Percentiles rank a stretch among this genome's conserved stretches.
phyloP scores from a whole-genome alignment of 148 eudicot genomes.

The Cornus suecica region DNA sequence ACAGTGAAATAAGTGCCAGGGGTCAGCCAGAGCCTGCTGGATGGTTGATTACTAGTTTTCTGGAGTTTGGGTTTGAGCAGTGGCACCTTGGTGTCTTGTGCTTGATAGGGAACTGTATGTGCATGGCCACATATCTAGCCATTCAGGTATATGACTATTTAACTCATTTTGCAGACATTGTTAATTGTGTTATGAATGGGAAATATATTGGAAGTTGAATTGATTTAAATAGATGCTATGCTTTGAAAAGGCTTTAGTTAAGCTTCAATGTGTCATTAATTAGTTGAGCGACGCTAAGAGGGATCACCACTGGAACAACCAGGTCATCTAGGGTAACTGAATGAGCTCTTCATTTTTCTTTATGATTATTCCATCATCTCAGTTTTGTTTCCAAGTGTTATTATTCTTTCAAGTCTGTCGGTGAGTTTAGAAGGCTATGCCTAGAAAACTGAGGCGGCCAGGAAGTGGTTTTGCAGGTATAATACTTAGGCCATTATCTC shows the following conservation, averaged over 20 bases:
- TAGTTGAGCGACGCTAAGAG: not conserved
- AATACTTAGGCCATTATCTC: too few relatives aligned
- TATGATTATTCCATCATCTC: too few relatives aligned
- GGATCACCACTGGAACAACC: not conserved
- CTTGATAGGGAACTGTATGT: conserved; percentile 90
- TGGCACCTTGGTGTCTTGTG: conserved; percentile 92
- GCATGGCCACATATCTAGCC: conserved; percentile 91
- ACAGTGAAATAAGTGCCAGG: conserved; percentile 58
- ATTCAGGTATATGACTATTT: conserved; percentile 58
- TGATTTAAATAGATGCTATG: not conserved
- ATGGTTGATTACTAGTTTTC: conserved; percentile 53
- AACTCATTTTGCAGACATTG: not conserved
- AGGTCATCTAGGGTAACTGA: too few relatives aligned
- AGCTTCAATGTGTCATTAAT: too few relatives aligned
- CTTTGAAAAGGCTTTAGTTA: too few relatives aligned
- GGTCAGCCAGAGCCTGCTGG: conserved; percentile 86
- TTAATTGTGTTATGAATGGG: not conserved
- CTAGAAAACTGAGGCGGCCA: too few relatives aligned
- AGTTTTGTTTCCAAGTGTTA: too few relatives aligned
- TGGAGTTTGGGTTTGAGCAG: conserved; percentile 60
- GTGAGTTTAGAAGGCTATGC: too few relatives aligned
- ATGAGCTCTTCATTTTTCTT: too few relatives aligned
- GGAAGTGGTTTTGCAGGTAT: too few relatives aligned
- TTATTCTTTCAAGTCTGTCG: too few relatives aligned
- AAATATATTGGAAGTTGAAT: not conserved